These are phyloP conservation scores for Hamigera avellanea DNA, from an alignment of 495 filamentous ascomycete species.

Conservation along the genomic window DNA sequence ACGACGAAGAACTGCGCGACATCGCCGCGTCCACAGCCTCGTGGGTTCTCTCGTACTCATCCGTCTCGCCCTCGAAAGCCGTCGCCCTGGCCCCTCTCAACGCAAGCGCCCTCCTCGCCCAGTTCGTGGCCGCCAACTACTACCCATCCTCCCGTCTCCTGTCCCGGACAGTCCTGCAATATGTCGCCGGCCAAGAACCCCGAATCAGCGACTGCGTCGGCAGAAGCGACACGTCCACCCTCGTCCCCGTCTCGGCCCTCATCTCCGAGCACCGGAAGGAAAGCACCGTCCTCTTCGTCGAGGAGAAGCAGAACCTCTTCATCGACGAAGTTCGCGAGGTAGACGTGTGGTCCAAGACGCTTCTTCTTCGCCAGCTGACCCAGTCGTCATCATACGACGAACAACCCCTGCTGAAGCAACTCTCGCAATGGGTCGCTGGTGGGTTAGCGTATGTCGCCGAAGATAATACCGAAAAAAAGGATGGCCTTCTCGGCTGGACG, in stretches of 20 bases:
- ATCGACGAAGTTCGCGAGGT: constrained; percentile 67
- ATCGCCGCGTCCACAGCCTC: constrained; percentile 44
- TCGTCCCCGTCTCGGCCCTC: constrained; percentile 28
- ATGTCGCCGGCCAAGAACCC: constrained; percentile 16
- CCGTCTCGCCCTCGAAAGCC: constrained; percentile 16
- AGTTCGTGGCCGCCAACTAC: constrained; percentile 22
- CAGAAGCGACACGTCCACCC: neutral
- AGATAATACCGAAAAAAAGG: constrained; percentile 16
- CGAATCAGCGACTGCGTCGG: constrained; percentile 13
- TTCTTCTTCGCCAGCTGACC: constrained; percentile 25
- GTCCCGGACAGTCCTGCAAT: constrained; percentile 15
- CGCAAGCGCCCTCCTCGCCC: constrained; percentile 32
- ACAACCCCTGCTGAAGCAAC: constrained; percentile 11
- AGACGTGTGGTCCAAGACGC: constrained; percentile 46
- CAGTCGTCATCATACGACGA: constrained; percentile 12
- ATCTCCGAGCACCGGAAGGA: constrained; percentile 42
- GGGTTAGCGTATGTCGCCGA: constrained; percentile 40
- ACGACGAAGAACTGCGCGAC: constrained; percentile 78
- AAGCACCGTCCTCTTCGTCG: constrained; percentile 64
- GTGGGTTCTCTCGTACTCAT: constrained; percentile 27
- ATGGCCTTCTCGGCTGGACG: constrained; percentile 63
- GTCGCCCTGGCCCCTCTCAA: constrained; percentile 32
- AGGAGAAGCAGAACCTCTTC: constrained; percentile 88
- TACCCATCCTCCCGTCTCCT: constrained; percentile 27
- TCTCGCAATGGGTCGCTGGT: constrained; percentile 43